Evolutionary conservation across 306 rosid species (phyloP).

Genomic region (Vicia faba): DNA sequence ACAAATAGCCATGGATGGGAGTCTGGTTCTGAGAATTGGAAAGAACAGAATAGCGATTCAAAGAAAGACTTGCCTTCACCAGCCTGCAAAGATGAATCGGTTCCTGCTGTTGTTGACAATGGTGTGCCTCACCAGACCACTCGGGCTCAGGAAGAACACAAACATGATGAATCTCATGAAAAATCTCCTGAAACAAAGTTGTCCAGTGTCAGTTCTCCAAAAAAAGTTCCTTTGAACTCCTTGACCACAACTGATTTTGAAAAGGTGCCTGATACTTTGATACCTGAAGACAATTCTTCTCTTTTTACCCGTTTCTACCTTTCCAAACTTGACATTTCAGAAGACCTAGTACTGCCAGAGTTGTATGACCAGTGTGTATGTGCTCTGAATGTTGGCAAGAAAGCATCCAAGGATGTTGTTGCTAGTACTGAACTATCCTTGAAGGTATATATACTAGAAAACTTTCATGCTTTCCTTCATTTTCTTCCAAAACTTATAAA

Average conservation of each 20-base stretch:
- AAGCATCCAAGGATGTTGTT: slow-evolving; percentile 48
- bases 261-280: slow-evolving; percentile 49
- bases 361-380: slow-evolving; percentile 68
- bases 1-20: slow-evolving; percentile 87
- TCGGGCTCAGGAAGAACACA: slow-evolving; percentile 60
- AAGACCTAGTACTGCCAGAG: slow-evolving; percentile 63
- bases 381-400: slow-evolving; percentile 53
- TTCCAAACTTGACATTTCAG: slow-evolving; percentile 87
- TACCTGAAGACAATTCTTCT: slow-evolving; percentile 47
- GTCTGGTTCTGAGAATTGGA: slow-evolving; percentile 80
- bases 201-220: slow-evolving; percentile 54
- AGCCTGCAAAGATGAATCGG: slow-evolving; percentile 60
- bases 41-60: slow-evolving; percentile 68
- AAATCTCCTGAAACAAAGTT: slow-evolving; percentile 62
- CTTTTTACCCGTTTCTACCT: slow-evolving; percentile 72
- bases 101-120: slow-evolving; percentile 54
- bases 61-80: slow-evolving; percentile 83
- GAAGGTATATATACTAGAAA: slow-evolving; percentile 54
- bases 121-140: slow-evolving; percentile 49
- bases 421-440: slow-evolving; percentile 45
- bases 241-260: slow-evolving; percentile 41
- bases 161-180: slow-evolving; percentile 42
- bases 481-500: neutral
- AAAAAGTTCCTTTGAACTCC: slow-evolving; percentile 53
- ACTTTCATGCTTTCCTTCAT: slow-evolving; percentile 15